These are phyloP conservation scores for Trametes sanguinea DNA, from an alignment of 768 basidiomycete genomes.

Conservation along the genomic window DNA sequence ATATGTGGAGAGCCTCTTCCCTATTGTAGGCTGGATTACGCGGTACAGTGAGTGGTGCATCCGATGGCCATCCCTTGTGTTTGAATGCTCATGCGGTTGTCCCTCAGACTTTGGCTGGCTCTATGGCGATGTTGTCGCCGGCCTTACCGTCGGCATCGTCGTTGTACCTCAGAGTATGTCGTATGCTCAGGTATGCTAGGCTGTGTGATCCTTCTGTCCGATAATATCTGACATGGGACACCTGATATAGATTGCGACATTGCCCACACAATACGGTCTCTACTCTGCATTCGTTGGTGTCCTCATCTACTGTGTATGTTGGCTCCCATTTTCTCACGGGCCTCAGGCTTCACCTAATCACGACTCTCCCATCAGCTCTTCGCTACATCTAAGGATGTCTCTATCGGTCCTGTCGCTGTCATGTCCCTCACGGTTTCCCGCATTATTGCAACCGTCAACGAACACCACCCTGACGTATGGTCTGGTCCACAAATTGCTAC, in stretches of 20 bases:
- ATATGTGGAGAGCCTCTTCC: conserved; percentile 79
- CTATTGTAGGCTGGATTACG: conserved; percentile 81
- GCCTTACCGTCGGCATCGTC: conserved; percentile 92
- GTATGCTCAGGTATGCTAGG: conserved; percentile 63
- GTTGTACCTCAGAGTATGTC: conserved; percentile 95
- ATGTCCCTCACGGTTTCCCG: conserved; percentile 90
- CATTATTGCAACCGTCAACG: conserved; percentile 69
- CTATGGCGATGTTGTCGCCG: conserved; percentile 85
- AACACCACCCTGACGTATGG: conserved; percentile 58
- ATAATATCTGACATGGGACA: not conserved
- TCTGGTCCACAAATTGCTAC: conserved; percentile 76
- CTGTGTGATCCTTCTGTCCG: not conserved
- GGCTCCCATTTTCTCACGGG: too few species aligned
- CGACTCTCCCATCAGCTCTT: conserved; percentile 61
- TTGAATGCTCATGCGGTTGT: not conserved
- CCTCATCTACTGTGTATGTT: conserved; percentile 75
- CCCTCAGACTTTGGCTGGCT: conserved; percentile 73
- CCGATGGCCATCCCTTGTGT: not conserved
- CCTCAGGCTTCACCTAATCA: not conserved
- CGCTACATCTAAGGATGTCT: conserved; percentile 97
- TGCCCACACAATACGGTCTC: conserved; percentile 86
- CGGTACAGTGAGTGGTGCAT: conserved; percentile 69
- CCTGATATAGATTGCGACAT: conserved; percentile 69
- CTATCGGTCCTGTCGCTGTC: conserved; percentile 99
- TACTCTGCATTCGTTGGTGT: conserved; percentile 94